Conservation (phyloP, 352 stramenopile genomes). For the Pythium diclinum region DNA sequence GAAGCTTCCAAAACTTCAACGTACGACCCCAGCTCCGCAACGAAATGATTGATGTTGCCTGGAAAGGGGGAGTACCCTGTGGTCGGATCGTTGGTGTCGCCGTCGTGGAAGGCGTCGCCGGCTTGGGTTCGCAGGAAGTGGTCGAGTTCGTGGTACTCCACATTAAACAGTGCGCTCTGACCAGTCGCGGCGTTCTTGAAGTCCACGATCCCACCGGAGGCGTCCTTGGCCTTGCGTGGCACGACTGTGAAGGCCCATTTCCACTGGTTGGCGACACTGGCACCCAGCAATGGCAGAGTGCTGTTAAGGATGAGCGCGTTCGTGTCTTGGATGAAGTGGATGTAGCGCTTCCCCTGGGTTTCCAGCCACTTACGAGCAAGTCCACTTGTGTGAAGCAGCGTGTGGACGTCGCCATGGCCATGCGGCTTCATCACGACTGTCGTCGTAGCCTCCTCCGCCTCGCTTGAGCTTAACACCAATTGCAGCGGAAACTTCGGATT, state of each 20-base stretch:
- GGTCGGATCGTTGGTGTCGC: constrained; percentile 56
- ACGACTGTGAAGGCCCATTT: constrained; percentile 94
- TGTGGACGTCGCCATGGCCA: constrained; percentile 98
- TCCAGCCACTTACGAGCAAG: constrained; percentile 66
- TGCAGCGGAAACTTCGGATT: constrained; percentile 36
- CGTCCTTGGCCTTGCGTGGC: constrained; percentile 93
- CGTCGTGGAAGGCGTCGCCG: constrained; percentile 42
- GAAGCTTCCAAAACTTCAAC: constrained; percentile 44
- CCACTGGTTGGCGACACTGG: constrained; percentile 79
- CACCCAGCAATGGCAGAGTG: constrained; percentile 85
- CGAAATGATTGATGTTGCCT: constrained; percentile 76
- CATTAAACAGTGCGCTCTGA: constrained; percentile 49
- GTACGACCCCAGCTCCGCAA: constrained; percentile 50
- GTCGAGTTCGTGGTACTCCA: constrained; percentile 76
- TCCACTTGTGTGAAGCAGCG: constrained; percentile 82
- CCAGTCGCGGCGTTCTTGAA: constrained; percentile 35
- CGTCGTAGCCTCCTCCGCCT: background rate
- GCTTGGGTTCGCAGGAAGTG: constrained; percentile 53
- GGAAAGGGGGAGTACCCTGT: constrained; percentile 61
- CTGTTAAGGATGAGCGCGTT: constrained; percentile 96
- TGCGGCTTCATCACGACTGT: constrained; percentile 95
- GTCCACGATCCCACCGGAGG: constrained; percentile 60
- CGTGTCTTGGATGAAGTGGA: constrained; percentile 97
- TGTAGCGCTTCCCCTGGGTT: constrained; percentile 83
- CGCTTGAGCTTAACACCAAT: constrained; percentile 14